Evolutionary conservation across 2,329 filamentous ascomycete genomes (phyloP).

Genomic region (Neopestalotiopsis clavispora): DNA sequence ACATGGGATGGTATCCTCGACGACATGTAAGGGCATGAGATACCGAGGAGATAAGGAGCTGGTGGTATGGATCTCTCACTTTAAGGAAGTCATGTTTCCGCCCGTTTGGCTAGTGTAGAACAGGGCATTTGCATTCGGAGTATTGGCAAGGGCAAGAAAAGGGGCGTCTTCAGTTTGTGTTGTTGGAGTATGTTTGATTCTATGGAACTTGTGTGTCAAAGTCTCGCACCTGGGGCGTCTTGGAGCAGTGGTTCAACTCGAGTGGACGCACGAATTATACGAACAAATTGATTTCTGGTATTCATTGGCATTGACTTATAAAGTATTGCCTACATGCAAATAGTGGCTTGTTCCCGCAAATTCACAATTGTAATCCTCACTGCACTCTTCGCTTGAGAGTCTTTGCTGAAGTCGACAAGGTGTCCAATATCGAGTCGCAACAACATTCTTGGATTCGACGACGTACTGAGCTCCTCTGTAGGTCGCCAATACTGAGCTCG

Average conservation of each 20-base stretch:
- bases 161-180: not conserved
- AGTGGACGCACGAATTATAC: conserved; percentile 2
- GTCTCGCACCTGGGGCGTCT: not conserved
- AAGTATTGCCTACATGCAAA: not conserved
- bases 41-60: conserved; percentile 5
- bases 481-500: not conserved
- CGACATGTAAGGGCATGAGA: not conserved
- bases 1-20: conserved; percentile 36
- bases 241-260: not conserved
- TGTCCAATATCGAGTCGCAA: no score
- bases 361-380: not conserved
- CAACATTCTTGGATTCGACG: no score
- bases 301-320: not conserved
- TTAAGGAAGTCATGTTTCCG: not conserved
- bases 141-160: not conserved
- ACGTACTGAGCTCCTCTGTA: not conserved
- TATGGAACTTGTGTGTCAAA: not conserved
- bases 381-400: not conserved
- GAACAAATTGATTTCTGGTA: conserved; percentile 1
- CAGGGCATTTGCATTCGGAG: not conserved
- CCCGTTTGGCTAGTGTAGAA: not conserved
- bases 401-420: no score
- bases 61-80: not conserved
- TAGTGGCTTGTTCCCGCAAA: not conserved
- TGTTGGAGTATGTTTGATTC: not conserved